Evolutionary conservation across 164 flowering plant species (phyloP), one percentile per base, ranked within the genome.

Genomic region (Piper betle): DNA sequence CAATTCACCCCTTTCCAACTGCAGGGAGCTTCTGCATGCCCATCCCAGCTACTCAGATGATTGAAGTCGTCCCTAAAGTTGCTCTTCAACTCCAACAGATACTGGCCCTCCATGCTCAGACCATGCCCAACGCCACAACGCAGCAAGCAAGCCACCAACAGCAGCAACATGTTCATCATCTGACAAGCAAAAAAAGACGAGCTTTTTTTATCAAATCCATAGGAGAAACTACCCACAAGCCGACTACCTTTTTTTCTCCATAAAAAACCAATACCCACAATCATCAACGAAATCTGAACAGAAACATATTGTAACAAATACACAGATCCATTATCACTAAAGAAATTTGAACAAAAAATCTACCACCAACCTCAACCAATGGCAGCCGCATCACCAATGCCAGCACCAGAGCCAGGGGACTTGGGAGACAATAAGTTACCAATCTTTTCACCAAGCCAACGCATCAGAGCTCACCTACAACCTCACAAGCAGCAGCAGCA

Each of bases 1-100:
- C 99, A 93, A 68, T 61, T 84, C 59, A 91, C 89, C 43, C 97
- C 97, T 2, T 5, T 63, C 73, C 73, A 71, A 40, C 37, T 17
- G 48, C 73, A 71, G 10, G 73, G 70, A 20, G 67, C 58, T 50
- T 54, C 17, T 52, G 66, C 67, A 52, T 38, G 15, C n/a, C 56
- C 48, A 62, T 66, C 59, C 73, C 73, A 71, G 48, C 48, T 43
- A 42, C 61, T 53, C 41, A 71, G 63, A 53, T 42, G 53, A 41
- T 66, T 42, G 33, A 66, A 66, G 0, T 55, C 66, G 59, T 71
- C 73, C 6, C 15, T 52, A 43, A 71, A 60, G 5, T 52, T 66
- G 19, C 46, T 54, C 73, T 71, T 71, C 52, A 71, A 56, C 41
- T 58, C 52, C 62, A 66, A 54, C 5, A 71, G 67, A 55, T 57